A percentile compares a stretch with the other conserved stretches of the same genome.
Conservation (phyloP, 805 yeast genomes). For the Candida sphagnicola region DNA sequence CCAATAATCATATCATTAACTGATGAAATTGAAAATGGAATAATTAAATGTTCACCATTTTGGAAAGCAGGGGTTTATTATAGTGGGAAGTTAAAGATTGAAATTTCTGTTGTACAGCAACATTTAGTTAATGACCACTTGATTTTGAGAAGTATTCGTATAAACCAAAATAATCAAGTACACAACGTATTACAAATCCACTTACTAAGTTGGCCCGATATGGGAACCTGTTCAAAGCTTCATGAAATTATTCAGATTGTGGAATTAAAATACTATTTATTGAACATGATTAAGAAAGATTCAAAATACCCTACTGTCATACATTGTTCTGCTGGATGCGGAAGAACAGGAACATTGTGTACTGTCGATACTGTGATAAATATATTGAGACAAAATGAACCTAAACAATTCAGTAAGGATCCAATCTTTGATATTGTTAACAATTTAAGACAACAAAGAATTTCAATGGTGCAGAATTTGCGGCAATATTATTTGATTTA, state of each 20-base stretch:
- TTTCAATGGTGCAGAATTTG: conserved; percentile 57
- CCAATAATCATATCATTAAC: conserved; percentile 74
- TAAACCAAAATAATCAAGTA: conserved; percentile 16
- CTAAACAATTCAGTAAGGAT: conserved; percentile 22
- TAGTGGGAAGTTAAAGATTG: conserved; percentile 23
- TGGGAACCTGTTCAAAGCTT: conserved; percentile 57
- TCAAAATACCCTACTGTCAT: conserved; percentile 54
- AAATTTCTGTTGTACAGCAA: conserved; percentile 23
- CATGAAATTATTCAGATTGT: conserved; percentile 51
- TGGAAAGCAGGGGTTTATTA: conserved; percentile 64
- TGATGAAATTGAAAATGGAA: conserved; percentile 68
- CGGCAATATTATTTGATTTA: conserved; percentile 52
- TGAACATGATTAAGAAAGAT: conserved; percentile 5
- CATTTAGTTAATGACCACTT: conserved; percentile 12
- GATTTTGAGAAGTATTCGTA: conserved; percentile 38
- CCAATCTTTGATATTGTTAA: conserved; percentile 47
- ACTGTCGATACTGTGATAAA: conserved; percentile 32
- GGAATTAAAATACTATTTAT: conserved; percentile 21
- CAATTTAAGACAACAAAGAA: conserved; percentile 46
- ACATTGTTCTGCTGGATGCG: conserved; percentile 97
- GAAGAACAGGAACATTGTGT: conserved; percentile 80
- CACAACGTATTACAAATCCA: conserved; percentile 72
- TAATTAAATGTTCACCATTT: conserved; percentile 73
- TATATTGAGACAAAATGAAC: conserved; percentile 9
- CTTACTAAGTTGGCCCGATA: conserved; percentile 79